Evolutionary conservation across 306 rosid species (phyloP), one percentile per base, ranked within the genome.

Genomic region (Lupinus albus): DNA sequence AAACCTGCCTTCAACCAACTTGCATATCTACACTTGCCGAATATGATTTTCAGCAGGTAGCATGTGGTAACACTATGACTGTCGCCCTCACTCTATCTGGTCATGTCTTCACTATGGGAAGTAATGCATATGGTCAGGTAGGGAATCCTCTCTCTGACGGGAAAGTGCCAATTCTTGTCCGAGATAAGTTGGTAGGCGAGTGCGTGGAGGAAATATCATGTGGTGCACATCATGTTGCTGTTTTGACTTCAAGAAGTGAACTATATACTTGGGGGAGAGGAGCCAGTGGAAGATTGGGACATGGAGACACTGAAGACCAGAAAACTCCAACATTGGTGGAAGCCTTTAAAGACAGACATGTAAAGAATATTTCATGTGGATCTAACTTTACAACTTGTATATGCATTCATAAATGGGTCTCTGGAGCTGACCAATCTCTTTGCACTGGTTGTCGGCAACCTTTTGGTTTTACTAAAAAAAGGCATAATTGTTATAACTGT

Each of bases 231-330:
- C 99, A 94, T 83, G 94, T 80, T 60, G 96, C 88, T 56, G 89
- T 79, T 21, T 66, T 94, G 68, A 94, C 99, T 58, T 85, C 99
- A 68, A 85, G 95, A 87, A 91, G 94, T 81, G 97, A 94, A 73
- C 83, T 94, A 39, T 88, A 85, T 75, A 88, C 99, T 58, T 94
- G 99, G 99, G 99, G 97, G 7, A 88, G 70, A 79, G 99, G 99
- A 72, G 86, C 87, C 56, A 94, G 85, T 79, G 99, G 99, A 84
- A 82, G 99, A 73, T 62, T 94, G 70, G 99, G 99, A 72, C 97
- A 88, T 48, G 96, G 97, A 49, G 96, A 94, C 71, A 58, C 56
- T 3, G 88, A 85, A 1, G 91, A 94, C 70, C 75, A 80, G 61
- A 86, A 81, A 67, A 41, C 83, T 11, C 99, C 99, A 49, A 82